Conservation (phyloP, 83 land plant genomes). For the Larix sibirica region DNA sequence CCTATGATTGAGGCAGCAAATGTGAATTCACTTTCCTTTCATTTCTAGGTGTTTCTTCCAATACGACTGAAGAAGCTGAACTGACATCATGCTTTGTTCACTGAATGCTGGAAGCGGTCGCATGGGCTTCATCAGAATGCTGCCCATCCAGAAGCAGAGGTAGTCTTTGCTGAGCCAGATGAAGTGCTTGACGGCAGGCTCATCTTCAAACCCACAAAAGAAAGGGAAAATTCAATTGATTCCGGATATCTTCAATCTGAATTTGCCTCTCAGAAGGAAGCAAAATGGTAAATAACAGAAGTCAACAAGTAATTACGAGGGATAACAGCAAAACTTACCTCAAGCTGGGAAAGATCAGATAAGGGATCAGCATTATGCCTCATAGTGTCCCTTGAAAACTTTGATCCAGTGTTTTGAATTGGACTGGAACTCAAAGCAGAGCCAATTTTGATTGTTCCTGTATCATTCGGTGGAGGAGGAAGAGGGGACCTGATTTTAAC, state of each 20-base stretch:
- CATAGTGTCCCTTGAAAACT: slow-evolving; percentile 20
- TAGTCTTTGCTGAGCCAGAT: slow-evolving; percentile 32
- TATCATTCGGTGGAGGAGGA: slow-evolving; percentile 88
- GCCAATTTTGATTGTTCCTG: slow-evolving; percentile 45
- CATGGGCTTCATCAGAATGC: slow-evolving; percentile 38
- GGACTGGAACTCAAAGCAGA: slow-evolving; percentile 11
- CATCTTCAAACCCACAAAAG: slow-evolving; percentile 35
- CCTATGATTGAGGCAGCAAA: slow-evolving; percentile 11
- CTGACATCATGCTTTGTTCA: not conserved
- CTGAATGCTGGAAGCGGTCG: not conserved
- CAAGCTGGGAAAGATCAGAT: slow-evolving; percentile 66
- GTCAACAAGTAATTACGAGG: not conserved
- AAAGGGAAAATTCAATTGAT: not conserved
- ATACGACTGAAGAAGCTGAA: not conserved
- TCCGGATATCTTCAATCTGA: not conserved
- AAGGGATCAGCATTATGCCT: slow-evolving; percentile 41
- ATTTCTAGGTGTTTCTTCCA: slow-evolving; percentile 5
- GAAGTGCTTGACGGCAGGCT: slow-evolving; percentile 42
- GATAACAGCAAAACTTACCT: slow-evolving; percentile 30
- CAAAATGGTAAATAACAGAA: not conserved
- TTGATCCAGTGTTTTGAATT: slow-evolving; percentile 18
- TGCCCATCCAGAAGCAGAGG: slow-evolving; percentile 70
- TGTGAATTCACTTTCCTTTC: not conserved
- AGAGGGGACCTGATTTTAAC: slow-evolving; percentile 64
- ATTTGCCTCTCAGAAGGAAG: not conserved